Base-by-base conservation (phyloP, 2,329 filamentous ascomycete species). In the Xylaria sp. region DNA sequence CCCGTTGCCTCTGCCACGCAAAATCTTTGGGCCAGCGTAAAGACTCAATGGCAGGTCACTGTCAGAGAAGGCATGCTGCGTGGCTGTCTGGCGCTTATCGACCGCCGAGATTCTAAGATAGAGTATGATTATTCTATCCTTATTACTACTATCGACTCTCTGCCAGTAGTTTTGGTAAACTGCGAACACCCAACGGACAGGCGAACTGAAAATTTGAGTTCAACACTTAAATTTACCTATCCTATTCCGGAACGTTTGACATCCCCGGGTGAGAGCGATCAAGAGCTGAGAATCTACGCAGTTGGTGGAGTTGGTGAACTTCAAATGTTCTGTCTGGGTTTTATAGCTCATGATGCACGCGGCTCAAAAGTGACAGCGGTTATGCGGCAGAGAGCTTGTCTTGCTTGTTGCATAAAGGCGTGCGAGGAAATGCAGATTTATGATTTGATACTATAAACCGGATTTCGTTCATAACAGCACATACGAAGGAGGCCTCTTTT, bases 251-350 rank as follows among this genome's bases (percentile, higher is more conserved):
- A 51, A 20, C 8, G n/a, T 18, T 8, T 20, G 10, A 8, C 3
- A 28, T 28, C 5, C 28, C 28, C 3, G 3, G 3, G 4, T 4
- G 28, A 6, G 28, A 28, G 28, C 5, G 28, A 7, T 41, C 1
- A 15, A 1, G 6, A 8, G n/a, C 2, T 25, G 8, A 51, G 15
- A 3, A 37, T 65, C 5, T 59, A 37, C 34, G 55, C 56, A 20
- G 28, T 54, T 18, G 39, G n/a, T 12, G 48, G 56, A 7, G 13
- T 55, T 2, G 18, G 13, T 50, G 25, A 44, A 28, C 50, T 66
- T 39, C 63, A 66, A 18, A 39, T 56, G 31, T 60, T 50, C 31
- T 60, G 48, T 37, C 41, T 61, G 2, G 46, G 15, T 15, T 23
- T 23, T 1, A 23, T 23, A 7, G 18, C 3, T 9, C 6, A 1